These are phyloP conservation scores for Boletus bicolor DNA, from an alignment of 768 basidiomycete species.

Conservation along the genomic window DNA sequence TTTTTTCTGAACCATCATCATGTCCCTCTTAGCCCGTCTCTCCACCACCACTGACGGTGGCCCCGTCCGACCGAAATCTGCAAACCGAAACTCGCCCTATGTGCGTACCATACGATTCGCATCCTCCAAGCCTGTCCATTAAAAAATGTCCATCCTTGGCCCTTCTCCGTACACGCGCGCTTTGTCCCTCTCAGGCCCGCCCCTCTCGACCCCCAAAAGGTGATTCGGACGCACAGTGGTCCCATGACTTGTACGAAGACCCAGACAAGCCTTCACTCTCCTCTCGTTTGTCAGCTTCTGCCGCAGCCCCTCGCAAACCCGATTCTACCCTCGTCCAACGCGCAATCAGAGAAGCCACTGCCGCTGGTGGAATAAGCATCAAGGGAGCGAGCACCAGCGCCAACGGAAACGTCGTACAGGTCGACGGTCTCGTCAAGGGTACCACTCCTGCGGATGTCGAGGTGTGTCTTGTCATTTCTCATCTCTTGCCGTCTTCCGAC, in stretches of 20 bases:
- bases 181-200: slow-evolving; percentile 22
- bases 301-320: slow-evolving; percentile 45
- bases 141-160: slow-evolving; percentile 14
- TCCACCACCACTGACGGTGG: slow-evolving; percentile 29
- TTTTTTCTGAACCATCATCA: slow-evolving; percentile 9
- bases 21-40: slow-evolving; percentile 32
- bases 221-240: slow-evolving; percentile 63
- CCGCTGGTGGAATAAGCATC: slow-evolving; percentile 48
- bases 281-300: slow-evolving; percentile 49
- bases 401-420: slow-evolving; percentile 67
- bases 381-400: slow-evolving; percentile 60
- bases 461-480: slow-evolving; percentile 10
- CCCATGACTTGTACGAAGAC: slow-evolving; percentile 66
- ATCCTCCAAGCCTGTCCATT: slow-evolving; percentile 20
- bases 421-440: slow-evolving; percentile 67
- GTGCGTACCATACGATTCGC: slow-evolving; percentile 35
- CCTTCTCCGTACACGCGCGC: not conserved
- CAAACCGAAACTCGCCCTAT: slow-evolving; percentile 32
- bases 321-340: slow-evolving; percentile 55
- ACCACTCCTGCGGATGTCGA: slow-evolving; percentile 82
- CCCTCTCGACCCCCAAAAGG: slow-evolving; percentile 60
- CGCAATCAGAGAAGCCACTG: slow-evolving; percentile 61
- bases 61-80: slow-evolving; percentile 31
- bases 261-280: slow-evolving; percentile 55
- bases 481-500: not conserved